Percentiles rank a stretch among this genome's conserved stretches.
Evolutionary conservation across 257 asterid genomes (phyloP).

Genomic region (Penstemon newberryi): DNA sequence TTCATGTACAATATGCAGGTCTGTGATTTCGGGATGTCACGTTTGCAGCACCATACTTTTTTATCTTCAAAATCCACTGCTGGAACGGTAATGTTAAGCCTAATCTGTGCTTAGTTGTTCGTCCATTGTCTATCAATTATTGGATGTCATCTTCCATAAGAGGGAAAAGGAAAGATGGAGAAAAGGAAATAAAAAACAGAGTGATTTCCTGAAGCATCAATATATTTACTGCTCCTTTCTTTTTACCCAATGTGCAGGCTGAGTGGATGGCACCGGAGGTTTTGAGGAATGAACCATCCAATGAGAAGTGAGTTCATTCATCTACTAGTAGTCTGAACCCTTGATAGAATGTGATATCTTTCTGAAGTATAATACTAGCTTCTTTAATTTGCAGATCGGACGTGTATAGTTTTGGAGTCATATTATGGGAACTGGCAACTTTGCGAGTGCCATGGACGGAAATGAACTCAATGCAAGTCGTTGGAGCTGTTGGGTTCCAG

Average conservation of each 20-base stretch:
- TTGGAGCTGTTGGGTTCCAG: conserved; percentile 98
- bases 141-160: neutral
- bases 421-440: conserved; percentile 95
- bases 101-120: conserved; percentile 7
- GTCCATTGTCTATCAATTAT: neutral
- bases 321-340: neutral
- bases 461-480: conserved; percentile 98
- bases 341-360: neutral
- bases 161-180: neutral
- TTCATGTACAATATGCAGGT: conserved; percentile 56
- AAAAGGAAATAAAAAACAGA: neutral
- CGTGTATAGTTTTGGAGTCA: conserved; percentile 92
- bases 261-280: conserved; percentile 99
- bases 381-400: conserved; percentile 69
- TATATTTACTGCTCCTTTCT: conserved; percentile 17
- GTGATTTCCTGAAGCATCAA: neutral
- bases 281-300: conserved; percentile 89
- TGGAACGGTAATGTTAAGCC: conserved; percentile 71
- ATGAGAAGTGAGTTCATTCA: conserved; percentile 75
- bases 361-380: conserved; percentile 8
- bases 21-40: conserved; percentile 96
- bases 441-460: conserved; percentile 89
- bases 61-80: conserved; percentile 94
- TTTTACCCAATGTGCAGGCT: conserved; percentile 58
- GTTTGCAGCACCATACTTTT: conserved; percentile 91